A percentile compares a stretch with the other conserved stretches of the same genome.
Conservation (phyloP, 2,329 filamentous ascomycete genomes). For the Exophiala oligosperma region DNA sequence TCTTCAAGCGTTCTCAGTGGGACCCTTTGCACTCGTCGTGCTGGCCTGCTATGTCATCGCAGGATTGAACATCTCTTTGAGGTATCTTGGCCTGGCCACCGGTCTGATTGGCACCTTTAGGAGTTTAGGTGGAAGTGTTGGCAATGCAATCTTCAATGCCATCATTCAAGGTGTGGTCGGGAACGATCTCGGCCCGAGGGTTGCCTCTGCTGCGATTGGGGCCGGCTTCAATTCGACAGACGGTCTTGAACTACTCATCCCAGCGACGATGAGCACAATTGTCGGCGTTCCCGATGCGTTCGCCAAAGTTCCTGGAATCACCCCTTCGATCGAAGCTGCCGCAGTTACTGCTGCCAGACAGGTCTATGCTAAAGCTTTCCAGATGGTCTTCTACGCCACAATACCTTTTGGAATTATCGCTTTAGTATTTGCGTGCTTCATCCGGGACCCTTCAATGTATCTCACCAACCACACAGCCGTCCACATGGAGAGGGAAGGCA, state of each 20-base stretch:
- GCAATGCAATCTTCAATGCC: conserved; percentile 13
- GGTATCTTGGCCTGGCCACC: conserved; percentile 9
- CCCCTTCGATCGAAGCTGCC: conserved; percentile 5
- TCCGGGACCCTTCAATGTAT: conserved; percentile 7
- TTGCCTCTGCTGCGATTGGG: conserved; percentile 1
- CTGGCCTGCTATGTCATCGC: conserved; percentile 11
- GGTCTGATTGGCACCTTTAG: conserved; percentile 17
- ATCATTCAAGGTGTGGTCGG: conserved; percentile 5
- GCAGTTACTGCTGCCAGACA: background rate
- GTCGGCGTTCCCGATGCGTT: conserved; percentile 8
- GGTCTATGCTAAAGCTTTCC: conserved; percentile 9
- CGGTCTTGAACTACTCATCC: conserved; percentile 1
- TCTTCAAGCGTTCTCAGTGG: conserved; percentile 7
- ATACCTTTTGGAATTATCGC: conserved; percentile 24
- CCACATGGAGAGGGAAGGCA: conserved; percentile 8
- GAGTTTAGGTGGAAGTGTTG: conserved; percentile 6
- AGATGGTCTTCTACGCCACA: conserved; percentile 8
- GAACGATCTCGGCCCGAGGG: background rate
- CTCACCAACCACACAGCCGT: conserved; percentile 15
- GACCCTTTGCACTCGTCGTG: conserved; percentile 6
- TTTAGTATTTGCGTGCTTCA: background rate
- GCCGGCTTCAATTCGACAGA: background rate
- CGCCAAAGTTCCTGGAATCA: conserved; percentile 2
- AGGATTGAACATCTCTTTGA: conserved; percentile 6
- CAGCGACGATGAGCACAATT: conserved; percentile 1